phyloP scores from a whole-genome alignment of 1,139 yeast species.

The Petasospora rhodanensis region DNA sequence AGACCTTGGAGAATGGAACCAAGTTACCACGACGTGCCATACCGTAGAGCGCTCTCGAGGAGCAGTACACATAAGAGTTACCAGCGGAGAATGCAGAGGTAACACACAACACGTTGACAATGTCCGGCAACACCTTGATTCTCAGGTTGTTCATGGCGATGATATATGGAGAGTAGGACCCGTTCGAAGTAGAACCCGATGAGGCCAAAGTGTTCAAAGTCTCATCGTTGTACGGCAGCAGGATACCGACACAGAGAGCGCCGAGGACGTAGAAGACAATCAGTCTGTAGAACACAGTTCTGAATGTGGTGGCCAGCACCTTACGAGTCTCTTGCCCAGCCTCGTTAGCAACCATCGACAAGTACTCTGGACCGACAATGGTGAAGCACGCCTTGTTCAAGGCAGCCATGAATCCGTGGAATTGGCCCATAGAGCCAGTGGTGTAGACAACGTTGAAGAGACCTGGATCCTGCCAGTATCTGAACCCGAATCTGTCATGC shows the following conservation, averaged over 20 bases:
- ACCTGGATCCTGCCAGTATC: slow-evolving; percentile 57
- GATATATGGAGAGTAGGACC: slow-evolving; percentile 44
- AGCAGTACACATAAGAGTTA: slow-evolving; percentile 53
- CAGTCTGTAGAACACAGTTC: slow-evolving; percentile 41
- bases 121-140: slow-evolving; percentile 46
- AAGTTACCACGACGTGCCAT: slow-evolving; percentile 47
- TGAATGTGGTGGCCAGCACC: slow-evolving; percentile 42
- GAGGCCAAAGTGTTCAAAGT: slow-evolving; percentile 40
- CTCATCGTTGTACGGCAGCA: slow-evolving; percentile 42
- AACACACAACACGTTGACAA: slow-evolving; percentile 49
- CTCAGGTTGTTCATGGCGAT: slow-evolving; percentile 45
- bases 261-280: slow-evolving; percentile 40
- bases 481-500: slow-evolving; percentile 61
- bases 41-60: slow-evolving; percentile 44
- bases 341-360: slow-evolving; percentile 44
- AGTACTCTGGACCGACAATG: slow-evolving; percentile 76
- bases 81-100: slow-evolving; percentile 60
- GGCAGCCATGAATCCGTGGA: slow-evolving; percentile 64
- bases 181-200: slow-evolving; percentile 42
- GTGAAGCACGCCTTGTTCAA: no score
- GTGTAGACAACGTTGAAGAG: slow-evolving; percentile 46
- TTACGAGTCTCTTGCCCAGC: slow-evolving; percentile 44
- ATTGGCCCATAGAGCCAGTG: slow-evolving; percentile 47
- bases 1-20: slow-evolving; percentile 47
- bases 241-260: slow-evolving; percentile 42